A percentile compares a stretch with the other conserved stretches of the same genome.
These are phyloP conservation scores for Thielaviopsis punctulata DNA, from an alignment of 2,329 filamentous ascomycete genomes.

Conservation along the genomic window DNA sequence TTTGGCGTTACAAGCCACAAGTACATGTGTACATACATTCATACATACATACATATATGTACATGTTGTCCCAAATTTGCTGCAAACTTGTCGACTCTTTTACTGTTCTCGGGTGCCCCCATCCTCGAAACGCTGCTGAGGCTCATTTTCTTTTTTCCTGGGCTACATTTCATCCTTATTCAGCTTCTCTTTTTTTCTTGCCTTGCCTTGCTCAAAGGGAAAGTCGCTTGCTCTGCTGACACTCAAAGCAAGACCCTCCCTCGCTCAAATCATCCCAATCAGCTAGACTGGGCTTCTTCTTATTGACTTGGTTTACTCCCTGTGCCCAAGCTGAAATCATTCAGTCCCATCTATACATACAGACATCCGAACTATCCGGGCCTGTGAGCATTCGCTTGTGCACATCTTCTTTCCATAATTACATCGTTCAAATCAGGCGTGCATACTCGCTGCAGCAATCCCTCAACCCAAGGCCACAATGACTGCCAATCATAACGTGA, in stretches of 20 bases:
- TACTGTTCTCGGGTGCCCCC: too few relatives aligned
- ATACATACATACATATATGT: too few relatives aligned
- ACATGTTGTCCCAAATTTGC: too few relatives aligned
- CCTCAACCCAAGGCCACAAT: neutral
- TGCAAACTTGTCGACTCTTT: too few relatives aligned
- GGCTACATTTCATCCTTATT: neutral
- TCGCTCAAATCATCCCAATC: neutral
- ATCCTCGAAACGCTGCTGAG: too few relatives aligned
- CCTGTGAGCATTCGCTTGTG: neutral
- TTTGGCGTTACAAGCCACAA: too few relatives aligned
- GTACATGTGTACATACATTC: too few relatives aligned
- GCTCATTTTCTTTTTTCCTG: neutral
- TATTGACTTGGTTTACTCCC: too few relatives aligned
- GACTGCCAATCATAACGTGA: constrained; percentile 11
- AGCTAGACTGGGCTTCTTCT: too few relatives aligned
- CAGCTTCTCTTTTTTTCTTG: neutral
- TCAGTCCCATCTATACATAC: too few relatives aligned
- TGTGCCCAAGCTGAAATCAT: too few relatives aligned
- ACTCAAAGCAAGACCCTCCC: neutral
- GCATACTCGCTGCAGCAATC: neutral
- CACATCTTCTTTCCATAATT: neutral
- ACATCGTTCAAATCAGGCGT: neutral
- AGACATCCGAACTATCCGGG: neutral
- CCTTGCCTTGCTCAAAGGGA: too few relatives aligned
- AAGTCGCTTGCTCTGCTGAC: neutral